Evolutionary conservation across 345 rosid species (phyloP), one percentile per base, ranked within the genome.

Genomic region (Salix dunnii): DNA sequence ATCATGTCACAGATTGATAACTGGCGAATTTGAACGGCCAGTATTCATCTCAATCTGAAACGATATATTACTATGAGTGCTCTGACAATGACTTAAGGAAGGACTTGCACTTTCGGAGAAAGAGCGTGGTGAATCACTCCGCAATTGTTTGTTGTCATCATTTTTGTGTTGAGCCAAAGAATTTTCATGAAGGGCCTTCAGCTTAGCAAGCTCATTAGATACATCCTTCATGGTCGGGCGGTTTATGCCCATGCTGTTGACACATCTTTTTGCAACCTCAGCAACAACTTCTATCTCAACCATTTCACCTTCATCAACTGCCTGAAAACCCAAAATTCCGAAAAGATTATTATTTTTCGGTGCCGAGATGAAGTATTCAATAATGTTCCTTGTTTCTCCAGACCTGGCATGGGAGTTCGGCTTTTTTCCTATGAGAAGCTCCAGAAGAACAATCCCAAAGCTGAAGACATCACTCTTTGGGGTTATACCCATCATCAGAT

Each of bases 381-480:
- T 53, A 36, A 77, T 13, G 75, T 25, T 65, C 30, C 63, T 7
- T 42, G n/a, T 74, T 1, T 77, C 40, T 53, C 60, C 60, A 18
- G 60, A 20, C 60, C 7, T 80, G 60, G 23, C 60, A 2, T 2
- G 7, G 21, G 60, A 53, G 60, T 53, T 53, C 7, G 60, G 60
- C 25, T 53, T 53, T 9, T 53, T 40, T 4, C 82, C 87, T 0
- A 78, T 84, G 25, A 84, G 40, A 33, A 85, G 79, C 61, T 85
- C 87, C 5, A 85, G 64, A 5, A 86, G 78, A 7, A 83, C 82
- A 2, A 81, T 84, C 3, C 84, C 84, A 8, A 77, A 86, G 60
- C 89, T 84, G 17, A 74, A 82, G 1, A 84, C 85, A 35, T 86
- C 89, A 2, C 84, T 80, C 42, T 82, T 78, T 14, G 55, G 79